These are phyloP conservation scores for Protomyces inundatus DNA, from an alignment of 1,139 yeast species.

Conservation along the genomic window DNA sequence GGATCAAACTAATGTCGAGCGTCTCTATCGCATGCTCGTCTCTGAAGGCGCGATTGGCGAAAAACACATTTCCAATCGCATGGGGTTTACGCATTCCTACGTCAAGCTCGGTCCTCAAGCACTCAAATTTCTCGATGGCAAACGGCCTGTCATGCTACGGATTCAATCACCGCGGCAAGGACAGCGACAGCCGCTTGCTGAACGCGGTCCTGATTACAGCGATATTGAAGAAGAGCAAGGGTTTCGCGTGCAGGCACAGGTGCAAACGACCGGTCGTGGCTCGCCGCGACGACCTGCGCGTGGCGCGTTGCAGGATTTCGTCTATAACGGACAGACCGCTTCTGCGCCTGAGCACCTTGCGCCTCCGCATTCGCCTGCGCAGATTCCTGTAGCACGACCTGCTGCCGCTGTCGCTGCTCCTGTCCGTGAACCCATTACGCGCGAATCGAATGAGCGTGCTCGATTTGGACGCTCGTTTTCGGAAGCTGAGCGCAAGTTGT, in stretches of 20 bases:
- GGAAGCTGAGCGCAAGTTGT: background rate
- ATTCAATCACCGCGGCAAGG: slow-evolving; percentile 16
- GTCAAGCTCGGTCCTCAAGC: slow-evolving; percentile 37
- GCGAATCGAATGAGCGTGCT: background rate
- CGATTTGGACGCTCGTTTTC: background rate
- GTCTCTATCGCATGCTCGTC: slow-evolving; percentile 72
- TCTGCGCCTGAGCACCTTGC: background rate
- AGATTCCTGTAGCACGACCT: background rate
- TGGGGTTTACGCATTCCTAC: slow-evolving; percentile 79
- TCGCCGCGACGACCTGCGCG: slow-evolving; percentile 1
- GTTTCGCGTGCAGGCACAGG: background rate
- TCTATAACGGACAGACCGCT: background rate
- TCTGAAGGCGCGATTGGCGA: slow-evolving; percentile 66
- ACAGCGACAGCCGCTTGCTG: background rate
- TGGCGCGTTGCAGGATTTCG: background rate
- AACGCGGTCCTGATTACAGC: background rate
- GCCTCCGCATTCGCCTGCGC: background rate
- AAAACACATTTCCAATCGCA: slow-evolving; percentile 58
- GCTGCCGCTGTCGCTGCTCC: background rate
- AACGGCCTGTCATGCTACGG: slow-evolving; percentile 12
- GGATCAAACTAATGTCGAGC: slow-evolving; percentile 51
- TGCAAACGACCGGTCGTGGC: background rate
- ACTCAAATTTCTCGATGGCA: slow-evolving; percentile 1
- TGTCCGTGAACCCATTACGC: background rate
- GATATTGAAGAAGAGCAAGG: background rate